phyloP scores from a whole-genome alignment of 768 basidiomycete genomes.

The Brasilioporus rufonigricans region DNA sequence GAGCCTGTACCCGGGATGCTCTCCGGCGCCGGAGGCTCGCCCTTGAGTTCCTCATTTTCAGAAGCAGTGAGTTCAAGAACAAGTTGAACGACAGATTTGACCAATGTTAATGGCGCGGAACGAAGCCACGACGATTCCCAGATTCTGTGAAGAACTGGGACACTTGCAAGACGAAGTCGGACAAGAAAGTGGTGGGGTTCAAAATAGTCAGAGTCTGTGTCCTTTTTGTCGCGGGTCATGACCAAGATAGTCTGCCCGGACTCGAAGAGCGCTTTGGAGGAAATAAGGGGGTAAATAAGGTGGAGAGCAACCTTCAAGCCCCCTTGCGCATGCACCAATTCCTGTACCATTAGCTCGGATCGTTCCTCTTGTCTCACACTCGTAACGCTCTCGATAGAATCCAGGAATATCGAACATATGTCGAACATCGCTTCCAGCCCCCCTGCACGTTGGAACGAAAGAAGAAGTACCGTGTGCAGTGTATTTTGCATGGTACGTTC shows the following conservation, averaged over 20 bases:
- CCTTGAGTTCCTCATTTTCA: constrained; percentile 73
- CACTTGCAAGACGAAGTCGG: constrained; percentile 63
- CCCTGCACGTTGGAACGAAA: constrained; percentile 65
- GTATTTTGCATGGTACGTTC: constrained; percentile 74
- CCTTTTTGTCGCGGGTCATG: constrained; percentile 73
- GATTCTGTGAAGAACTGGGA: constrained; percentile 64
- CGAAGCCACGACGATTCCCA: constrained; percentile 88
- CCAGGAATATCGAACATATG: constrained; percentile 53
- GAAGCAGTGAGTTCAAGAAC: constrained; percentile 79
- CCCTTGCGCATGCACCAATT: constrained; percentile 72
- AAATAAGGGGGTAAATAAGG: constrained; percentile 71
- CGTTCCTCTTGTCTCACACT: constrained; percentile 54
- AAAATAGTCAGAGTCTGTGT: constrained; percentile 76
- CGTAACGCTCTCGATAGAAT: constrained; percentile 54
- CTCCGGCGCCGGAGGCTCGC: constrained; percentile 40
- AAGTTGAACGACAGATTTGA: constrained; percentile 70
- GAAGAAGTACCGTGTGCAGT: constrained; percentile 80
- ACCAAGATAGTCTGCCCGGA: constrained; percentile 77
- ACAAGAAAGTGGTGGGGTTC: constrained; percentile 88
- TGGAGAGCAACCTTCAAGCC: constrained; percentile 81
- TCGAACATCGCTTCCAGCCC: constrained; percentile 69
- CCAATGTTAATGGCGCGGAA: constrained; percentile 69
- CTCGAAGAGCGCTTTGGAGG: constrained; percentile 79
- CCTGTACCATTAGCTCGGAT: constrained; percentile 53
- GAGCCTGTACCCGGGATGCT: constrained; percentile 32